A percentile compares a stretch with the other conserved stretches of the same genome.
Evolutionary conservation across 164 flowering plant species (phyloP).

Genomic region (Nymphaea thermarum): DNA sequence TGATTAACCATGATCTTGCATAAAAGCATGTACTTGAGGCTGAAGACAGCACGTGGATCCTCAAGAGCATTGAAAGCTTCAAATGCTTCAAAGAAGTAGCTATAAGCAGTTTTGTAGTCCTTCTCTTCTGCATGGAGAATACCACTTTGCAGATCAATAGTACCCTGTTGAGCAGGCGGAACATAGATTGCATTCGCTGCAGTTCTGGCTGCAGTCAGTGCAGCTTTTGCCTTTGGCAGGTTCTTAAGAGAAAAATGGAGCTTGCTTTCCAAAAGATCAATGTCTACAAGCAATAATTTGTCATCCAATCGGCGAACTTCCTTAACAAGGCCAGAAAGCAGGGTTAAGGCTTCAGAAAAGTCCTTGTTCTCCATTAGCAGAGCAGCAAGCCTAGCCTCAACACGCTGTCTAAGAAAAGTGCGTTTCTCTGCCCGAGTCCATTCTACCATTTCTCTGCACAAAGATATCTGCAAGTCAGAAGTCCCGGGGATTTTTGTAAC

Average conservation of each 20-base stretch:
- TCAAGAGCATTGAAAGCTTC: conserved; percentile 59
- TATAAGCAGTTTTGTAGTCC: conserved; percentile 56
- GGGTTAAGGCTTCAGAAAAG: conserved; percentile 30
- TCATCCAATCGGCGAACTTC: conserved; percentile 44
- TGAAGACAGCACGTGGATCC: conserved; percentile 46
- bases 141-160: conserved; percentile 57
- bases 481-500: conserved; percentile 53
- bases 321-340: conserved; percentile 30
- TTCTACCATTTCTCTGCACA: conserved; percentile 51
- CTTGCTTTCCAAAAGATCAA: conserved; percentile 46
- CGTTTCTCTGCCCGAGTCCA: conserved; percentile 51
- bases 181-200: conserved; percentile 59
- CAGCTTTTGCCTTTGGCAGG: conserved; percentile 55
- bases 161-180: conserved; percentile 56
- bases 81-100: conserved; percentile 64
- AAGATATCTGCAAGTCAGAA: conserved; percentile 46
- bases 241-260: conserved; percentile 54
- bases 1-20: conserved; percentile 55
- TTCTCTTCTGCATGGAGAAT: conserved; percentile 55
- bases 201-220: conserved; percentile 55
- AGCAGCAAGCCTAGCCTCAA: conserved; percentile 48
- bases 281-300: conserved; percentile 51
- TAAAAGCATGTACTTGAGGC: conserved; percentile 50
- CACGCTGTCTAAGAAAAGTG: conserved; percentile 44
- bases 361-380: conserved; percentile 15